Evolutionary conservation across 352 stramenopile species (phyloP).

Genomic region (Pythium sp.): DNA sequence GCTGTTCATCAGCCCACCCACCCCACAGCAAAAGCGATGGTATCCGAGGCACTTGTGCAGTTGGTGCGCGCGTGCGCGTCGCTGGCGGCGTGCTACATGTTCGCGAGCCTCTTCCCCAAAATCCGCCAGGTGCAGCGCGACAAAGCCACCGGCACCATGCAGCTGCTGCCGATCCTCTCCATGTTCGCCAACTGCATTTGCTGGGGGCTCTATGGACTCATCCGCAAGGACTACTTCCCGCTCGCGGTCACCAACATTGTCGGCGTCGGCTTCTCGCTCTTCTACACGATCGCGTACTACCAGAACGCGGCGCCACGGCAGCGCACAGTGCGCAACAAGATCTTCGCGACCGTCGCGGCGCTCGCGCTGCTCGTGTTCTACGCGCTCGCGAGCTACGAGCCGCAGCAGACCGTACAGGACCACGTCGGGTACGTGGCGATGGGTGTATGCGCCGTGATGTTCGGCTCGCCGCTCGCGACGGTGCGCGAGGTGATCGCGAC

Average conservation of each 20-base stretch:
- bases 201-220: slow-evolving; percentile 53
- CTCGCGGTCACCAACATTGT: slow-evolving; percentile 49
- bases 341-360: slow-evolving; percentile 19
- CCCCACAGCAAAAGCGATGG: slow-evolving; percentile 13
- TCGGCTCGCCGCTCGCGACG: slow-evolving; percentile 50
- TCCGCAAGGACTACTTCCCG: slow-evolving; percentile 51
- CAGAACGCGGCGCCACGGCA: slow-evolving; percentile 8
- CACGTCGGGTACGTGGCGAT: slow-evolving; percentile 58
- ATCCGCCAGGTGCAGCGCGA: slow-evolving; percentile 34
- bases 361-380: slow-evolving; percentile 36
- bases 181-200: slow-evolving; percentile 62
- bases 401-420: slow-evolving; percentile 26
- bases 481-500: slow-evolving; percentile 48
- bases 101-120: slow-evolving; percentile 39
- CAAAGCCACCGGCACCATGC: slow-evolving; percentile 16
- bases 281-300: slow-evolving; percentile 54
- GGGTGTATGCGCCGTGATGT: slow-evolving; percentile 55
- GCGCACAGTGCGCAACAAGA: slow-evolving; percentile 24
- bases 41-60: slow-evolving; percentile 23
- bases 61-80: slow-evolving; percentile 38
- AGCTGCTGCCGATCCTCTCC: slow-evolving; percentile 44
- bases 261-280: slow-evolving; percentile 35
- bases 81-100: slow-evolving; percentile 43
- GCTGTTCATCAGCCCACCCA: background rate
- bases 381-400: slow-evolving; percentile 29